phyloP scores from a whole-genome alignment of 768 basidiomycete species.

The Naematelia encephala region DNA sequence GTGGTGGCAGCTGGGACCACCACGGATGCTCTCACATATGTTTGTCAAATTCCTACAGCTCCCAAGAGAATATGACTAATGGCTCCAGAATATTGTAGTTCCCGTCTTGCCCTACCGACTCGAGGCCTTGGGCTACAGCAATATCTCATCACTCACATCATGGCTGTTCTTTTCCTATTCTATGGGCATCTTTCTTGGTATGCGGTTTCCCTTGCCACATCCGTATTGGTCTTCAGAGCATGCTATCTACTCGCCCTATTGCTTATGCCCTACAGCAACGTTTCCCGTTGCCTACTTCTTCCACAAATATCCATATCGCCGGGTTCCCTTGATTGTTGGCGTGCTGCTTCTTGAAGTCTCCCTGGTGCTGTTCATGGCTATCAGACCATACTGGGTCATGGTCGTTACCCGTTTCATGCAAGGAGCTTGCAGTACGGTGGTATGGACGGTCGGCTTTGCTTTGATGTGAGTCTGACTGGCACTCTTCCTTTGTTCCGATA shows the following conservation, averaged over 20 bases:
- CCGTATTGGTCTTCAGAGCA: too few species aligned
- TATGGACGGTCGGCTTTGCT: constrained; percentile 18
- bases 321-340: constrained; percentile 29
- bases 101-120: constrained; percentile 43
- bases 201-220: too few species aligned
- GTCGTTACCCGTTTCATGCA: constrained; percentile 33
- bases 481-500: neutral
- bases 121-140: constrained; percentile 27
- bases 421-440: constrained; percentile 29
- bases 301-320: constrained; percentile 27
- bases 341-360: constrained; percentile 27
- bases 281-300: constrained; percentile 36
- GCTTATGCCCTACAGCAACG: constrained; percentile 16
- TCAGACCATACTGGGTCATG: constrained; percentile 38
- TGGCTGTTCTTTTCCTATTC: constrained; percentile 41
- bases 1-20: constrained; percentile 30
- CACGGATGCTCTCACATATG: constrained; percentile 39
- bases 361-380: constrained; percentile 36
- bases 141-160: constrained; percentile 34
- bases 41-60: constrained; percentile 1
- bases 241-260: too few species aligned
- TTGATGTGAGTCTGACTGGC: neutral
- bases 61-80: neutral
- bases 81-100: constrained; percentile 34
- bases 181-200: constrained; percentile 36